phyloP scores from a whole-genome alignment of 352 stramenopile genomes.

The Phytophthora rubi region DNA sequence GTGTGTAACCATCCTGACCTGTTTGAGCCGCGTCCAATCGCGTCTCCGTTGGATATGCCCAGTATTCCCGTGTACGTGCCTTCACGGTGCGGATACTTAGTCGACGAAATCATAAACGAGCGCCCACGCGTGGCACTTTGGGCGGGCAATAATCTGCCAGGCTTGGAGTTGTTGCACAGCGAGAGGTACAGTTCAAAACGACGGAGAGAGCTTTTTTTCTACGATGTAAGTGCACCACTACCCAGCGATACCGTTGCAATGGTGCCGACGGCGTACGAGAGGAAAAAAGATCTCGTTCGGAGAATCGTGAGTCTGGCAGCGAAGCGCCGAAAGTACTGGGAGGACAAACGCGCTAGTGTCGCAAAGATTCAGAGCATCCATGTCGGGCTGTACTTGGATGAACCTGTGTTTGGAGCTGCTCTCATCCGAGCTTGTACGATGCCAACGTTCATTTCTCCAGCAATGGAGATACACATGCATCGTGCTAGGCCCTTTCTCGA shows the following conservation, averaged over 20 bases:
- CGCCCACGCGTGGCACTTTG: constrained; percentile 46
- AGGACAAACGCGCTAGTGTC: constrained; percentile 41
- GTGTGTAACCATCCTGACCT: constrained; percentile 99
- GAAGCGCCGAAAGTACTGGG: constrained; percentile 44
- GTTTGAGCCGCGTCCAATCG: constrained; percentile 96
- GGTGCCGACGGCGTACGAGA: constrained; percentile 24
- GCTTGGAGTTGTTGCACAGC: constrained; percentile 44
- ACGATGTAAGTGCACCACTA: constrained; percentile 47
- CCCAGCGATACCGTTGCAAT: constrained; percentile 33
- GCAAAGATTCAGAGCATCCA: constrained; percentile 34
- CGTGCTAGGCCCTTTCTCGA: constrained; percentile 32
- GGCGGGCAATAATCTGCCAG: constrained; percentile 47
- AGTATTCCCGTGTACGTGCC: constrained; percentile 40
- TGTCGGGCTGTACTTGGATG: constrained; percentile 41
- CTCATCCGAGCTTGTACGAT: constrained; percentile 56
- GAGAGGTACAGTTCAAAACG: constrained; percentile 41
- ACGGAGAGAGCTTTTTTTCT: constrained; percentile 51
- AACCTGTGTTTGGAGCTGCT: constrained; percentile 58
- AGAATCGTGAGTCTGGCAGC: constrained; percentile 42
- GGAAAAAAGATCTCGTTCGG: constrained; percentile 48
- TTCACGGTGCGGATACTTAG: constrained; percentile 52
- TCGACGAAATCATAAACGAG: constrained; percentile 50
- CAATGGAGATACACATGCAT: constrained; percentile 74
- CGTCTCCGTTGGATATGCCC: constrained; percentile 93
- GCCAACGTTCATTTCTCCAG: constrained; percentile 72